phyloP scores from a whole-genome alignment of 2,329 filamentous ascomycete genomes.

The Aspergillus sp. region DNA sequence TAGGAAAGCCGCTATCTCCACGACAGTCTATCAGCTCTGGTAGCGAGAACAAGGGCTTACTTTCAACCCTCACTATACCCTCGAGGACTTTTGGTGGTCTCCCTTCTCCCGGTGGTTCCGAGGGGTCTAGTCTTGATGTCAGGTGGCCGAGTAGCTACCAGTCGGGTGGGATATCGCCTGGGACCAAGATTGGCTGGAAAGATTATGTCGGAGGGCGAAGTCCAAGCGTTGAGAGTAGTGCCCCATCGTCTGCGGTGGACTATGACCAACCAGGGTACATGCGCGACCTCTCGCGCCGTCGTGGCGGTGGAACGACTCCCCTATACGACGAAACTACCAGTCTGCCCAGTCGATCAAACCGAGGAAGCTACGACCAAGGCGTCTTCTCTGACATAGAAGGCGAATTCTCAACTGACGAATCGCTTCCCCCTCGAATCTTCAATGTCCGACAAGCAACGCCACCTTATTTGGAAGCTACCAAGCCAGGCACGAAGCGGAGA shows the following conservation, averaged over 20 bases:
- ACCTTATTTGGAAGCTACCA: constrained; percentile 42
- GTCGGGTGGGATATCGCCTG: constrained; percentile 45
- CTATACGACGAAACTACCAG: constrained; percentile 54
- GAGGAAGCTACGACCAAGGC: constrained; percentile 65
- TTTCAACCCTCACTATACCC: constrained; percentile 38
- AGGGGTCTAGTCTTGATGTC: constrained; percentile 36
- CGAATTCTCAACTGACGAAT: constrained; percentile 45
- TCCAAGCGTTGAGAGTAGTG: constrained; percentile 47
- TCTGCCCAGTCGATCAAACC: constrained; percentile 54
- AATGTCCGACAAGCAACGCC: constrained; percentile 43
- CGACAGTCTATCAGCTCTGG: constrained; percentile 42
- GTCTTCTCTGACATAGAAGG: constrained; percentile 54
- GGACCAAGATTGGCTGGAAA: constrained; percentile 43
- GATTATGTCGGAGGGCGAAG: constrained; percentile 46
- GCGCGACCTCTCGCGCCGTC: constrained; percentile 44
- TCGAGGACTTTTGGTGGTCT: constrained; percentile 35
- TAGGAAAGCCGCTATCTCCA: constrained; percentile 61
- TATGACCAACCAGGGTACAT: constrained; percentile 42
- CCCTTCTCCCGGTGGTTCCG: constrained; percentile 35
- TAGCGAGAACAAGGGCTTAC: constrained; percentile 32
- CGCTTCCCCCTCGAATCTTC: constrained; percentile 37
- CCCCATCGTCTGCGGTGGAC: constrained; percentile 42
- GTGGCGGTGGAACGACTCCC: constrained; percentile 51
- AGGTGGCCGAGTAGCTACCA: constrained; percentile 45
- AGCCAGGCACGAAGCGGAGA: constrained; percentile 63